These are phyloP conservation scores for Ottelia alismoides DNA, from an alignment of 106 monocot species.

Conservation along the genomic window DNA sequence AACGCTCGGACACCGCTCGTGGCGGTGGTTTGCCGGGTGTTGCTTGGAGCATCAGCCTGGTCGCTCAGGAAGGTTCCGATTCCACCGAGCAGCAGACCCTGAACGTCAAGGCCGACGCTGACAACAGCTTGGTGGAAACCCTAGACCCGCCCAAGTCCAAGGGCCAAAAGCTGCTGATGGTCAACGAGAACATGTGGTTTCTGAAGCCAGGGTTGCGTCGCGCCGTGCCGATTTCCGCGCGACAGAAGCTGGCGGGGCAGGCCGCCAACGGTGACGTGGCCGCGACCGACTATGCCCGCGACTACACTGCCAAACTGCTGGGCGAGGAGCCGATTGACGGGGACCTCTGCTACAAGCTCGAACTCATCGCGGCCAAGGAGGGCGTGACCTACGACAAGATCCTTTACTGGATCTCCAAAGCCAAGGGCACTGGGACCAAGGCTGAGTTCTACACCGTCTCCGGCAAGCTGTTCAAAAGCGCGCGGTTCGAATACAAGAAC, in stretches of 20 bases:
- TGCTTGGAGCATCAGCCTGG: neutral
- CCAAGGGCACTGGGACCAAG: neutral
- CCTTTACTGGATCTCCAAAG: neutral
- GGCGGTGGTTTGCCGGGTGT: too few species aligned
- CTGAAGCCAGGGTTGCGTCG: neutral
- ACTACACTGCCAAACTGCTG: neutral
- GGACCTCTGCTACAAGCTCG: neutral
- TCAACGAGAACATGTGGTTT: neutral
- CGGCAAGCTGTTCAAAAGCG: neutral
- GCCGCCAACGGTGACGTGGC: neutral
- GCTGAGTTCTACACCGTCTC: neutral
- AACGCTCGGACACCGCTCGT: neutral
- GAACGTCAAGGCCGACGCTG: neutral
- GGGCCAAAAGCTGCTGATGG: neutral
- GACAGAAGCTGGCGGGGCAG: neutral
- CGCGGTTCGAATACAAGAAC: too few species aligned
- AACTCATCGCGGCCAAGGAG: neutral
- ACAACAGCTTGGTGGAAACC: too few species aligned
- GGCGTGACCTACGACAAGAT: neutral
- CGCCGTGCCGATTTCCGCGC: neutral
- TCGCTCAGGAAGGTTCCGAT: neutral
- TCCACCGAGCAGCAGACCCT: neutral
- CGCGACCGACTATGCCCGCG: neutral
- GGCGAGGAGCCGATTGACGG: neutral
- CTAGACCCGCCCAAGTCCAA: neutral